Evolutionary conservation across 306 rosid species (phyloP).

Genomic region (Vigna hirtella): DNA sequence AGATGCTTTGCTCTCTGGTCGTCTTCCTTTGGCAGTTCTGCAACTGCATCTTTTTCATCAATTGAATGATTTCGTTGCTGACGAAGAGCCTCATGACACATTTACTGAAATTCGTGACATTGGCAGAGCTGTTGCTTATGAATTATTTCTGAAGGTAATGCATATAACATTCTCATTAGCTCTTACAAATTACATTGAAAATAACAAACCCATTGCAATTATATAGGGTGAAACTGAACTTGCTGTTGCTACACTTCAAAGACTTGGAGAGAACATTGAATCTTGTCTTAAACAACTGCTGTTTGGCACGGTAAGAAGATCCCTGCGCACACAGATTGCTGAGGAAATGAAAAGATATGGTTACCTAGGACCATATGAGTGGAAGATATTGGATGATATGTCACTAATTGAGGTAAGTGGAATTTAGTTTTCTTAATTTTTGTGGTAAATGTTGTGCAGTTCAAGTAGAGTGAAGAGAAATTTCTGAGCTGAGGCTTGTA

Average conservation of each 20-base stretch:
- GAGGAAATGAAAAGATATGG: conserved; percentile 84
- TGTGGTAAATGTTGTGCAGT: conserved; percentile 42
- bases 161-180: conserved; percentile 28
- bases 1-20: conserved; percentile 94
- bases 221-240: conserved; percentile 93
- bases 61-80: conserved; percentile 64
- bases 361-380: conserved; percentile 86
- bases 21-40: conserved; percentile 98
- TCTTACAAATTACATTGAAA: conserved; percentile 34
- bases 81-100: conserved; percentile 74
- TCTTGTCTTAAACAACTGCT: conserved; percentile 83
- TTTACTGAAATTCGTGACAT: conserved; percentile 92
- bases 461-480: conserved; percentile 37
- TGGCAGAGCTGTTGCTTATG: conserved; percentile 97
- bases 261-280: conserved; percentile 96
- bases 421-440: conserved; percentile 42
- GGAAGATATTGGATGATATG: conserved; percentile 83
- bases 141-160: conserved; percentile 89
- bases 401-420: conserved; percentile 78
- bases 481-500: conserved; percentile 51
- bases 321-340: conserved; percentile 75
- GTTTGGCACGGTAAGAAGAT: conserved; percentile 89
- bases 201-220: conserved; percentile 45
- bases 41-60: conserved; percentile 83
- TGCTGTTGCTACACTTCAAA: conserved; percentile 88